Evolutionary conservation across 1,284 basidiomycete genomes (phyloP).

Genomic region (Papiliotrema laurentii): DNA sequence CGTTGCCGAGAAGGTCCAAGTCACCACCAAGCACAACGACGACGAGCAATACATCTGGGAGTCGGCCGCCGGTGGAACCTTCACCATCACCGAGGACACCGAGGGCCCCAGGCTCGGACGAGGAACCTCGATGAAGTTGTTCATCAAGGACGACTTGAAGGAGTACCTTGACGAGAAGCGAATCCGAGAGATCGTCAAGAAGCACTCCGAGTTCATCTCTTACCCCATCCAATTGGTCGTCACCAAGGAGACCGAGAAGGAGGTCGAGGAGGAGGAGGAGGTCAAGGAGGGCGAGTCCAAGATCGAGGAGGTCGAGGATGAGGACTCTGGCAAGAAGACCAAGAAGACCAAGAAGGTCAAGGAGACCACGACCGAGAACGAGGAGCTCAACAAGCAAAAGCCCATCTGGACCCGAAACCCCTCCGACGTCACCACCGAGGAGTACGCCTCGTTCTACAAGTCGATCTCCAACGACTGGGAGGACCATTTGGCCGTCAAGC

Average conservation of each 20-base stretch:
- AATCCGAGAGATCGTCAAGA: constrained; percentile 99
- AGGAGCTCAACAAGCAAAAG: constrained; percentile 99
- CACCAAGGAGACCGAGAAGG: constrained; percentile 99
- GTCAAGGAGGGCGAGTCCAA: constrained; percentile 64
- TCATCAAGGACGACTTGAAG: constrained; percentile 96
- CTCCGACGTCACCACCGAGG: constrained; percentile 83
- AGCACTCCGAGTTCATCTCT: constrained; percentile 99
- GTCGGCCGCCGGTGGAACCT: constrained; percentile 97
- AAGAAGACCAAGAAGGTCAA: constrained; percentile 99
- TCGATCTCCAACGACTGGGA: constrained; percentile 99
- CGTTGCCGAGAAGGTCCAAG: constrained; percentile 95
- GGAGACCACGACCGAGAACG: constrained; percentile 81
- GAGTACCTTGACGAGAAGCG: constrained; percentile 99
- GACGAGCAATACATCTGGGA: constrained; percentile 99
- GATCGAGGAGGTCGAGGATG: constrained; percentile 75
- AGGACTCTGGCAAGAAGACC: constrained; percentile 58
- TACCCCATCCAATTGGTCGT: constrained; percentile 99
- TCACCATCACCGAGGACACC: constrained; percentile 95
- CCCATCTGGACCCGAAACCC: constrained; percentile 99
- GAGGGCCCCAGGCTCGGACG: constrained; percentile 86
- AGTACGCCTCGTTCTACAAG: constrained; percentile 99
- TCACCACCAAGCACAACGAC: constrained; percentile 99
- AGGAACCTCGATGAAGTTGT: constrained; percentile 91
- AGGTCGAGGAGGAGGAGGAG: constrained; percentile 73
- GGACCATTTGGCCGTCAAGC: constrained; percentile 98